phyloP scores from a whole-genome alignment of 2,329 filamentous ascomycete genomes.

The Magnaporthiopsis poae region DNA sequence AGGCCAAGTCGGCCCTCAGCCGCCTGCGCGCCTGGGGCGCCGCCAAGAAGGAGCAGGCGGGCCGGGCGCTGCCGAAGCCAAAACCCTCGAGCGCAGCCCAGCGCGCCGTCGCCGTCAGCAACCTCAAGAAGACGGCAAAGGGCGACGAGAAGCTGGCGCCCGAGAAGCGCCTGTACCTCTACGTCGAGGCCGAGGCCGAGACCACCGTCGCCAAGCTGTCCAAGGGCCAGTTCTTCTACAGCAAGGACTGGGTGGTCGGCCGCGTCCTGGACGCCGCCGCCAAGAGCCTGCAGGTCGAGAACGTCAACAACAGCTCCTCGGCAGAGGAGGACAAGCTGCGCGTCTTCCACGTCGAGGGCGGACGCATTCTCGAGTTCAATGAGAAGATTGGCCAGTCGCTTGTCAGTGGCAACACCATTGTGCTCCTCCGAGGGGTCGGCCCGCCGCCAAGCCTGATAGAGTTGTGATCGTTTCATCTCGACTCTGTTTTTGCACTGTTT shows the following conservation, averaged over 20 bases:
- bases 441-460: slow-evolving; percentile 66
- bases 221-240: slow-evolving; percentile 71
- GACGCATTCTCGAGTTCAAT: slow-evolving; percentile 72
- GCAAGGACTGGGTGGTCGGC: slow-evolving; percentile 80
- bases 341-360: slow-evolving; percentile 88
- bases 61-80: slow-evolving; percentile 48
- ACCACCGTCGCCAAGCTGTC: slow-evolving; percentile 77
- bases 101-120: slow-evolving; percentile 59
- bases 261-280: slow-evolving; percentile 71
- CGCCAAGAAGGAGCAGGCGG: slow-evolving; percentile 58
- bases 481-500: background rate
- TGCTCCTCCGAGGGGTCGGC: slow-evolving; percentile 76
- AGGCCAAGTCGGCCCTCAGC: slow-evolving; percentile 63
- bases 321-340: slow-evolving; percentile 71
- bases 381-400: slow-evolving; percentile 71
- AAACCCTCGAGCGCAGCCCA: slow-evolving; percentile 55
- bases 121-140: slow-evolving; percentile 77
- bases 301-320: slow-evolving; percentile 69
- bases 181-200: slow-evolving; percentile 81
- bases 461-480: slow-evolving; percentile 21
- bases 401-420: slow-evolving; percentile 78
- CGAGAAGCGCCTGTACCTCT: slow-evolving; percentile 82
- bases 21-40: slow-evolving; percentile 72
- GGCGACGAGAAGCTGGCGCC: slow-evolving; percentile 71
- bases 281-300: slow-evolving; percentile 65